Conservation (phyloP, 345 rosid genomes). For the Trapa incisa region DNA sequence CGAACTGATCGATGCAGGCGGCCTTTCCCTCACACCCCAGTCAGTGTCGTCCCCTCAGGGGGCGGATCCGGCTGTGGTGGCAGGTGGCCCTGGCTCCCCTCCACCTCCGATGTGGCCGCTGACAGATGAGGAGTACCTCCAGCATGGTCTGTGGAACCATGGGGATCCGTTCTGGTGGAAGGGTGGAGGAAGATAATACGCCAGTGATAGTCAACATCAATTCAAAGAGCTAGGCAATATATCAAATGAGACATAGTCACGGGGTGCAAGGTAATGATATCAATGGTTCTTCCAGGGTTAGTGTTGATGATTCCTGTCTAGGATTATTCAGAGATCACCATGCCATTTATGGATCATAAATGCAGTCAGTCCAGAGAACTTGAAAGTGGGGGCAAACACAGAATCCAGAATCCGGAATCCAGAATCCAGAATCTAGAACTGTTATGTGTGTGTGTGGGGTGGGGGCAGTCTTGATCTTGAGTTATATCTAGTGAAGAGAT, state of each 20-base stretch:
- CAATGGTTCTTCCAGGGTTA: background rate
- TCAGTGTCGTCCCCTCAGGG: conserved; percentile 24
- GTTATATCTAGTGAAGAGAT: too few relatives aligned
- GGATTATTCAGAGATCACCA: background rate
- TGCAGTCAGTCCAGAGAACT: too few relatives aligned
- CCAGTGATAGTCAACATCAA: background rate
- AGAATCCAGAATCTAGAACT: too few relatives aligned
- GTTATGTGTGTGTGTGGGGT: too few relatives aligned
- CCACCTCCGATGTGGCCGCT: conserved; percentile 44
- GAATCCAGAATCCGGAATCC: too few relatives aligned
- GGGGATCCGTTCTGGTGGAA: conserved; percentile 42
- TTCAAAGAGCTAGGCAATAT: background rate
- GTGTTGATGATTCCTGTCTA: background rate
- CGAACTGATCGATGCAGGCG: conserved; percentile 36
- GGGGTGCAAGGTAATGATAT: background rate
- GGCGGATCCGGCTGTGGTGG: conserved; percentile 31
- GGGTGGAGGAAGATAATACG: background rate
- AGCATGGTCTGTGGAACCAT: conserved; percentile 48
- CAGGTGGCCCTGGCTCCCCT: conserved; percentile 30
- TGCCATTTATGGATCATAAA: background rate
- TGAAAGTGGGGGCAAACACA: too few relatives aligned
- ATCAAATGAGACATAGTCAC: background rate
- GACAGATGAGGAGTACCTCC: conserved; percentile 39
- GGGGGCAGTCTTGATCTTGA: too few relatives aligned
- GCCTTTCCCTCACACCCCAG: conserved; percentile 28